Conservation (phyloP, 2,329 filamentous ascomycete genomes). For the Fusarium sp. region DNA sequence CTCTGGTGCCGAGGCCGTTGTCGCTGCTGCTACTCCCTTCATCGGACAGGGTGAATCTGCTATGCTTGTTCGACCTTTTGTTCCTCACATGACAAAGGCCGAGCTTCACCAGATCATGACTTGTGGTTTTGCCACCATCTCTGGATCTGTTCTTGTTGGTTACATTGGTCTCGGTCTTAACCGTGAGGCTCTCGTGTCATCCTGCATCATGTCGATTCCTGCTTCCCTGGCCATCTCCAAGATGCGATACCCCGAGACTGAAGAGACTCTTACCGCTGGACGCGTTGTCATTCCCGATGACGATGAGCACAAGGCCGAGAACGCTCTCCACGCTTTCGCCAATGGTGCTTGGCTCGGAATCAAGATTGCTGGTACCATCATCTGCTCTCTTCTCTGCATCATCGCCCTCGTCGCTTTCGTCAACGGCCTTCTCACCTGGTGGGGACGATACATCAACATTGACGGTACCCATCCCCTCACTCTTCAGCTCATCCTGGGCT, state of each 20-base stretch:
- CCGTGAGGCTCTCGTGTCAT: slow-evolving; percentile 85
- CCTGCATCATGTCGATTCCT: slow-evolving; percentile 95
- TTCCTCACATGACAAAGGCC: slow-evolving; percentile 84
- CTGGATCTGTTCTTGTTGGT: slow-evolving; percentile 85
- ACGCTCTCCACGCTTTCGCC: slow-evolving; percentile 85
- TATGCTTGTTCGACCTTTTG: slow-evolving; percentile 90
- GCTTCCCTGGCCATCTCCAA: slow-evolving; percentile 91
- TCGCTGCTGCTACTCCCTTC: slow-evolving; percentile 91
- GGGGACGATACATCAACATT: slow-evolving; percentile 82
- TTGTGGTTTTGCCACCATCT: slow-evolving; percentile 92
- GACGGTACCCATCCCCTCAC: slow-evolving; percentile 71
- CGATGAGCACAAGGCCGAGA: slow-evolving; percentile 78
- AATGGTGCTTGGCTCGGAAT: slow-evolving; percentile 87
- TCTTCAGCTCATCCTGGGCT: slow-evolving; percentile 80
- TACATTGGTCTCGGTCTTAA: slow-evolving; percentile 89
- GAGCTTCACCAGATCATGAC: slow-evolving; percentile 95
- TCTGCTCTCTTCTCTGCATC: slow-evolving; percentile 83
- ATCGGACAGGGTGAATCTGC: slow-evolving; percentile 95
- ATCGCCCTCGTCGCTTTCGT: slow-evolving; percentile 79
- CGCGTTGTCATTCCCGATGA: slow-evolving; percentile 84
- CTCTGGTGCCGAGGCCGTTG: slow-evolving; percentile 92
- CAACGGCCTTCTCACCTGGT: slow-evolving; percentile 85
- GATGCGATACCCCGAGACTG: slow-evolving; percentile 87
- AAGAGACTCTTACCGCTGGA: slow-evolving; percentile 86
- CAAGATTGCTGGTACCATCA: slow-evolving; percentile 87